Evolutionary conservation across 2,329 filamentous ascomycete species (phyloP), one percentile per base, ranked within the genome.

Genomic region (Fusarium veterinarium): DNA sequence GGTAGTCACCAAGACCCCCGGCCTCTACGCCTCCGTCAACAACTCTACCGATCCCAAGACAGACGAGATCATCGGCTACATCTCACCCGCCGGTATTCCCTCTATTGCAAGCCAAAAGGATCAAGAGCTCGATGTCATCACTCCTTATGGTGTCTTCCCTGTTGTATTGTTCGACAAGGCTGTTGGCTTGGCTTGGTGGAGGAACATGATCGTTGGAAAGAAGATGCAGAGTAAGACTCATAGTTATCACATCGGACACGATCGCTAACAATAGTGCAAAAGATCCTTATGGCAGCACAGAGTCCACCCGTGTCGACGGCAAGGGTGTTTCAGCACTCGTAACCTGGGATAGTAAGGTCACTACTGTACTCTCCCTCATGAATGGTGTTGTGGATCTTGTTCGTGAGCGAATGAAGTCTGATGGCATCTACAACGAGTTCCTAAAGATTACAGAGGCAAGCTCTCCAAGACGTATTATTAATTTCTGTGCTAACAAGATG

Each of bases 271-370:
- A 8, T 9, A 16, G 14, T 19, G 2, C 5, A n/a, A 23, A 2
- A 82, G 81, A 82, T 61, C 79, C 79, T 0, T 84, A 82, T 28
- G 83, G 83, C 16, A 84, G 81, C 73, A 84, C 82, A 4, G 83
- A 84, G 69, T 81, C 81, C 3, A 81, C 81, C 9, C 76, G 81
- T 20, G 69, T 82, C 3, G 83, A 85, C 55, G 83, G 83, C 14
- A 77, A 80, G 16, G 76, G 78, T 0, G 79, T 83, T 23, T 83
- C 82, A 3, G 80, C 81, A 3, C 79, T 84, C 9, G 75, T 84
- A 6, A 83, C 81, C 2, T 85, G 83, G 83, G 83, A 84, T 56
- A 84, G 82, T 70, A 85, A 85, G 60, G 74, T 84, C 12, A 81
- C 81, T 14, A 85, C 82, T 0, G 82, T 84, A 1, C 75, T 80